phyloP scores from a whole-genome alignment of 441 rosid species.

The Viola pubescens region DNA sequence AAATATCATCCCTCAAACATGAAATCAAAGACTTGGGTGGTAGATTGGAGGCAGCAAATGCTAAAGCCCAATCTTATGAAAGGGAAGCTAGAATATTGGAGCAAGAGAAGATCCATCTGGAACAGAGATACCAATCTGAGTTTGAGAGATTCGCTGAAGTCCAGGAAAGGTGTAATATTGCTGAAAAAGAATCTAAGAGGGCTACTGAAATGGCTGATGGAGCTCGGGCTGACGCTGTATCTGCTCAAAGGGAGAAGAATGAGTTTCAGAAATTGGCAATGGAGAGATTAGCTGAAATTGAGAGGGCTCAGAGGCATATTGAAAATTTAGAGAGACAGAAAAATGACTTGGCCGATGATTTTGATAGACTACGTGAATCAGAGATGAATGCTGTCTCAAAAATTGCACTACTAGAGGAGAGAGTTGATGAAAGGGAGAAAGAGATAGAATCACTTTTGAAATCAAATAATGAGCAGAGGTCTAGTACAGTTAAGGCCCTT shows the following conservation, averaged over 20 bases:
- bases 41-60: conserved; percentile 58
- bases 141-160: conserved; percentile 83
- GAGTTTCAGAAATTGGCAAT: conserved; percentile 82
- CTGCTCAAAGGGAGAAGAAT: conserved; percentile 73
- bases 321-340: conserved; percentile 75
- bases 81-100: conserved; percentile 69
- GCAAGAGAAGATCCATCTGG: conserved; percentile 80
- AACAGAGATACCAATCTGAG: conserved; percentile 73
- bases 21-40: conserved; percentile 55
- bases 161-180: conserved; percentile 65
- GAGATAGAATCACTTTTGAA: conserved; percentile 77
- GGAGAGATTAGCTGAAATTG: conserved; percentile 84
- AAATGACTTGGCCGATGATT: conserved; percentile 48
- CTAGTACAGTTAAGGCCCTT: conserved; percentile 70
- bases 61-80: conserved; percentile 74
- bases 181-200: conserved; percentile 86
- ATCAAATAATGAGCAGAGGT: conserved; percentile 71
- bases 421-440: conserved; percentile 91
- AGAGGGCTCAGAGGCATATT: conserved; percentile 69
- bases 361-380: conserved; percentile 49
- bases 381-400: conserved; percentile 71
- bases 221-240: conserved; percentile 76
- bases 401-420: conserved; percentile 63
- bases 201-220: conserved; percentile 82
- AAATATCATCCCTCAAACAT: conserved; percentile 49